Percentiles rank a stretch among this genome's conserved stretches.
phyloP scores from a whole-genome alignment of 768 basidiomycete species.

The Boletus coccyginus region DNA sequence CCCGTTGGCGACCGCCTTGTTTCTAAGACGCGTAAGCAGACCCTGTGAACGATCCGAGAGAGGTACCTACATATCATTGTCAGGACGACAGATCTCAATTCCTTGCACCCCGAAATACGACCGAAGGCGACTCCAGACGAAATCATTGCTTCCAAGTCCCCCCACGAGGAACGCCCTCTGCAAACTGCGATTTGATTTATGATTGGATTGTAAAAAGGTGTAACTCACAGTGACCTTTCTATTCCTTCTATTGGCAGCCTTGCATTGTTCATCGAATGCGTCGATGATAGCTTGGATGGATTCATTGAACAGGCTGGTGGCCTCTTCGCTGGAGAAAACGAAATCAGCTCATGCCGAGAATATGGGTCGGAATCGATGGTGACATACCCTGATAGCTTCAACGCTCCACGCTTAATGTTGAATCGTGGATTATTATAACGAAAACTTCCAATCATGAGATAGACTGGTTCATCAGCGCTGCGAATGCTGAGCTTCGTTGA shows the following conservation, averaged over 20 bases:
- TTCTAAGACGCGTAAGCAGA: background rate
- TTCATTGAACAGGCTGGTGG: conserved; percentile 2
- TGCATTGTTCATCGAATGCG: conserved; percentile 12
- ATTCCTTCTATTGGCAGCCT: background rate
- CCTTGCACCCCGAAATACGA: background rate
- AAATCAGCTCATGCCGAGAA: background rate
- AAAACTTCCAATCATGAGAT: background rate
- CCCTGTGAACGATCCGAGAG: background rate
- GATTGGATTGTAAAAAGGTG: no score
- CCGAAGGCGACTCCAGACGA: conserved; percentile 4
- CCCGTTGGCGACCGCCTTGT: conserved; percentile 10
- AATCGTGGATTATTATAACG: background rate
- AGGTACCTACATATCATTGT: conserved; percentile 6
- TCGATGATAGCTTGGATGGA: conserved; percentile 11
- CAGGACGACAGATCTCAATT: conserved; percentile 4
- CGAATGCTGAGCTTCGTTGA: conserved; percentile 7
- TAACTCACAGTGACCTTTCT: conserved; percentile 1
- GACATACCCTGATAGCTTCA: conserved; percentile 6
- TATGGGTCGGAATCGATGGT: background rate
- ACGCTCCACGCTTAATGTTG: conserved; percentile 2
- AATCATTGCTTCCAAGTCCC: conserved; percentile 4
- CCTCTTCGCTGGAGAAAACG: background rate
- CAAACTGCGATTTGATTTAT: background rate
- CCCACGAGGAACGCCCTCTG: conserved; percentile 14
- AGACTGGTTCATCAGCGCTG: background rate